phyloP scores from a whole-genome alignment of 2,329 filamentous ascomycete species.

The Paecilomyces variotii region DNA sequence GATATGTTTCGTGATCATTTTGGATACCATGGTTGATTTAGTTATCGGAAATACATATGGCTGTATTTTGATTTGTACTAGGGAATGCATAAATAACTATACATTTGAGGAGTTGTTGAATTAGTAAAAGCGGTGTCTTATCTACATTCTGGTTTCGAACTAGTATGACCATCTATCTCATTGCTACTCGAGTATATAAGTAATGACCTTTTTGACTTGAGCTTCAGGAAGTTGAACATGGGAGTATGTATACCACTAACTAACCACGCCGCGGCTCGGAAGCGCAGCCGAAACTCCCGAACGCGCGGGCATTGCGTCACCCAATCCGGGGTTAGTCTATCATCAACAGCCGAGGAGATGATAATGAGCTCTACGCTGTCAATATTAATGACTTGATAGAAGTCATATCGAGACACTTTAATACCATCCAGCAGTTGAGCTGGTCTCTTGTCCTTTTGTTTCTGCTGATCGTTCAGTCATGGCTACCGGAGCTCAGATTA shows the following conservation, averaged over 20 bases:
- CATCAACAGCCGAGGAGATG: neutral
- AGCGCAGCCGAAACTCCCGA: neutral
- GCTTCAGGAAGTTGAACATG: too few species aligned
- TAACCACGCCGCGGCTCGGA: neutral
- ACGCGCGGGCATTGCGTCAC: neutral
- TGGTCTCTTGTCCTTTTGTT: neutral
- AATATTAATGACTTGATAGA: neutral
- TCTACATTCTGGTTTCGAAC: too few species aligned
- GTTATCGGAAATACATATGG: neutral
- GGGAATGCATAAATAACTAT: neutral
- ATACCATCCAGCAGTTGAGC: neutral
- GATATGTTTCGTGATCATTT: conserved; percentile 4
- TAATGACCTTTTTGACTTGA: too few species aligned
- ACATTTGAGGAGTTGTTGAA: neutral
- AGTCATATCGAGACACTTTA: neutral
- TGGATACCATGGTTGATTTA: conserved; percentile 1
- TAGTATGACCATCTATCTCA: too few species aligned
- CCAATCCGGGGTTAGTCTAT: neutral
- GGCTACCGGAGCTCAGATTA: conserved; percentile 37
- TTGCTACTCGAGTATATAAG: too few species aligned
- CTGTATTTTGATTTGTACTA: neutral
- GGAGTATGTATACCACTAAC: too few species aligned
- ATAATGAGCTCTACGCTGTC: neutral
- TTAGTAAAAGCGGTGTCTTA: neutral
- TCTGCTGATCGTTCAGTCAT: conserved; percentile 8